Conservation (phyloP, 2,329 filamentous ascomycete species). For the Talaromyces verruculosus region DNA sequence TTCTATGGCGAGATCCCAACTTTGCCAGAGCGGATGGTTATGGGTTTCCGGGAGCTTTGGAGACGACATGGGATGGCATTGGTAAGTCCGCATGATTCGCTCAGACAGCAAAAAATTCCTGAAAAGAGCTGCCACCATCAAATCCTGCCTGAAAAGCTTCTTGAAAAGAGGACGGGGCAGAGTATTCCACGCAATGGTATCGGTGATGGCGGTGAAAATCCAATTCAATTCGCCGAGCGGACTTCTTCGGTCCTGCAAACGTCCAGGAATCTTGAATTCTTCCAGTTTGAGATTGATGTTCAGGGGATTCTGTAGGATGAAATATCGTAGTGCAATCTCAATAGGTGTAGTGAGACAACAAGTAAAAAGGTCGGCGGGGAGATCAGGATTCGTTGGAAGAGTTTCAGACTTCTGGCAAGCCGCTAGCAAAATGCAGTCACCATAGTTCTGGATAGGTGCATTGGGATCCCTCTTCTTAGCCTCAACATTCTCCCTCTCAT, state of each 20-base stretch:
- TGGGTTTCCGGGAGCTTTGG: conserved; percentile 92
- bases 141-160: conserved; percentile 93
- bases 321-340: conserved; percentile 94
- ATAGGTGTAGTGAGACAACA: conserved; percentile 95
- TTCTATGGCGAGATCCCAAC: conserved; percentile 96
- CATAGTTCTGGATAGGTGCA: conserved; percentile 62
- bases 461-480: conserved; percentile 72
- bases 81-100: conserved; percentile 92
- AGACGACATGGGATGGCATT: conserved; percentile 90
- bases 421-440: conserved; percentile 87
- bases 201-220: conserved; percentile 99
- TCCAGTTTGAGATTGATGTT: conserved; percentile 69
- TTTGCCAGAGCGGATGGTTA: conserved; percentile 92
- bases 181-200: conserved; percentile 98
- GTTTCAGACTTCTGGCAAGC: conserved; percentile 90
- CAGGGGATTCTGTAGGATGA: conserved; percentile 86
- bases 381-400: conserved; percentile 86
- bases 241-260: conserved; percentile 87
- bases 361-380: conserved; percentile 94
- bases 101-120: conserved; percentile 94
- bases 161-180: conserved; percentile 87
- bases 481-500: conserved; percentile 84
- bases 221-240: conserved; percentile 95
- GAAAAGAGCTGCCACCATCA: conserved; percentile 98
- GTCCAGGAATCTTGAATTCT: conserved; percentile 83